Evolutionary conservation across 2,329 filamentous ascomycete species (phyloP), one percentile per base, ranked within the genome.

Genomic region (Xylariaceae sp.): DNA sequence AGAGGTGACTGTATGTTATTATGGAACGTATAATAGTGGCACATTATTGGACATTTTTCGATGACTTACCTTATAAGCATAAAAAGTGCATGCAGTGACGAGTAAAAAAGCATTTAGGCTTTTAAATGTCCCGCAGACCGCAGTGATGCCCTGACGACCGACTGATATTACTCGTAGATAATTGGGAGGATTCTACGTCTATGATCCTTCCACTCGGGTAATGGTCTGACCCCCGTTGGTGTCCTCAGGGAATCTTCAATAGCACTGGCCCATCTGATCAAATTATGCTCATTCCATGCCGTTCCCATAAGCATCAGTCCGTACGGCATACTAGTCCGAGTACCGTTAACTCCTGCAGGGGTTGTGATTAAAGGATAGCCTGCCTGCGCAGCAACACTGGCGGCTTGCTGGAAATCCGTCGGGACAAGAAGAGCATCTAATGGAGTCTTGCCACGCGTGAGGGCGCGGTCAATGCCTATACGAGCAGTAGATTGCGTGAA

Each of bases 341-440:
- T 59, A 57, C 34, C 13, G 36, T 79, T 74, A 6, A 82, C 71
- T 1, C 84, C 84, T 0, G 78, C 84, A 0, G 88, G 88, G 1
- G 91, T 65, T 0, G 87, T 89, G 47, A 90, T 75, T 63, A 88
- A 78, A 0, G 87, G 88, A 63, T 90, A 91, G 0, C 87, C 87
- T 5, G 88, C 88, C 68, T 90, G 86, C 0, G 88, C 88, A 0
- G 86, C 84, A 53, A 89, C 80, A 69, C 88, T 83, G 55, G 83
- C 83, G 5, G 80, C 80, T 67, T 88, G 85, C 0, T 79, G 87
- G 3, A 88, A 83, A 62, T 87, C 83, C 0, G 86, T 75, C 6
- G 87, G 87, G 0, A 88, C 83, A 1, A 91, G 73, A 2, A 91
- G 73, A 1, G 79, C 87, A 51, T 82, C 77, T 1, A 90, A 71